phyloP scores from a whole-genome alignment of 495 filamentous ascomycete species.

The Rhizodiscina lignyota region DNA sequence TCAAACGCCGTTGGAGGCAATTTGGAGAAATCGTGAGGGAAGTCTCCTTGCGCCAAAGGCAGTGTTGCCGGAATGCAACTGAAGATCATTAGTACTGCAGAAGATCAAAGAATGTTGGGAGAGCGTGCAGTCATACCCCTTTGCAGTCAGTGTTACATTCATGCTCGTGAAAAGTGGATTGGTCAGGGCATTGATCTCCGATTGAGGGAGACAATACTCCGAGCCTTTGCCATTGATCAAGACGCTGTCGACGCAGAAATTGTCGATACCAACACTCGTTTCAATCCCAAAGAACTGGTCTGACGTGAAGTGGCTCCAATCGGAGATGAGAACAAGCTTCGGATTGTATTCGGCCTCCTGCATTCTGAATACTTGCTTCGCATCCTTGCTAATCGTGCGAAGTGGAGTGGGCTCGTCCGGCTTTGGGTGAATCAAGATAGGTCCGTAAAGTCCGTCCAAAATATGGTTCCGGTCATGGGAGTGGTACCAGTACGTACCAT shows the following conservation, averaged over 20 bases:
- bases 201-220: constrained; percentile 27
- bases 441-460: constrained; percentile 35
- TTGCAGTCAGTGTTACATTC: constrained; percentile 27
- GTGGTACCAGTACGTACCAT: constrained; percentile 39
- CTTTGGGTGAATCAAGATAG: constrained; percentile 26
- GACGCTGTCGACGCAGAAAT: constrained; percentile 27
- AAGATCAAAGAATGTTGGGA: too few species aligned
- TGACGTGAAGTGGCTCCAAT: constrained; percentile 36
- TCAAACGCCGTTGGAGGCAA: constrained; percentile 5
- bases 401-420: constrained; percentile 3
- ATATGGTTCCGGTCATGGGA: constrained; percentile 30
- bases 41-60: too few species aligned
- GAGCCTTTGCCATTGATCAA: constrained; percentile 37
- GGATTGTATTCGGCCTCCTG: constrained; percentile 26
- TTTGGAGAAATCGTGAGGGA: not conserved
- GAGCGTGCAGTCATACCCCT: constrained; percentile 30
- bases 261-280: constrained; percentile 13
- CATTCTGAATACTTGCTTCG: constrained; percentile 26
- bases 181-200: constrained; percentile 21
- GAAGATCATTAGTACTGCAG: not conserved
- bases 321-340: constrained; percentile 32
- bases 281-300: constrained; percentile 25
- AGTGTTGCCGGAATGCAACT: not conserved
- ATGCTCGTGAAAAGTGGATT: constrained; percentile 17
- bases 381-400: constrained; percentile 1